These are phyloP conservation scores for Kodamaea suecica DNA, from an alignment of 1,139 yeast species.

Conservation along the genomic window DNA sequence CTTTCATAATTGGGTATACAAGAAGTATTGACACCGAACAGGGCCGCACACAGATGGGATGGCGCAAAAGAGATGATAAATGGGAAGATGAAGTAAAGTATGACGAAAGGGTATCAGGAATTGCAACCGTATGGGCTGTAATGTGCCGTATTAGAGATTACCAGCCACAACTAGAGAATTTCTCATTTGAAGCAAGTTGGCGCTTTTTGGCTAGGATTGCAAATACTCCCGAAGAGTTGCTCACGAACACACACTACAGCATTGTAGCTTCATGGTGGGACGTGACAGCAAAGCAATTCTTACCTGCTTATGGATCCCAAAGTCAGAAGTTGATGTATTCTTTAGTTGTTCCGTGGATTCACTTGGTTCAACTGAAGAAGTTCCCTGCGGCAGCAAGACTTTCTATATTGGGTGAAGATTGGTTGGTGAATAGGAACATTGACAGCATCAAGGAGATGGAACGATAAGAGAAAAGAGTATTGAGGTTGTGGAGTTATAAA, in stretches of 20 bases:
- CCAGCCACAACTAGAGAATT: conserved; percentile 15
- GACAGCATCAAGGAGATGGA: conserved; percentile 54
- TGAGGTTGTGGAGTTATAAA: neutral
- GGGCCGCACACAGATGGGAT: conserved; percentile 84
- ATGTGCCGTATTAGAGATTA: conserved; percentile 47
- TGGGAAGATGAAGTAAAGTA: conserved; percentile 82
- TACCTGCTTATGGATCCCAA: conserved; percentile 62
- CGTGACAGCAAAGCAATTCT: conserved; percentile 59
- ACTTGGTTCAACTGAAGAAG: conserved; percentile 43
- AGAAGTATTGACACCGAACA: conserved; percentile 76
- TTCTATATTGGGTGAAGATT: conserved; percentile 74
- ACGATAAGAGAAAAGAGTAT: neutral
- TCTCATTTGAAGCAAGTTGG: conserved; percentile 61
- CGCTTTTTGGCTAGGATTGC: conserved; percentile 63
- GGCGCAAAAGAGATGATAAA: conserved; percentile 56
- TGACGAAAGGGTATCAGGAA: conserved; percentile 84
- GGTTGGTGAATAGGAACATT: conserved; percentile 47
- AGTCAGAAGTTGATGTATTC: conserved; percentile 57
- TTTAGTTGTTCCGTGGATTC: conserved; percentile 49
- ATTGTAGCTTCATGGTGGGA: conserved; percentile 93
- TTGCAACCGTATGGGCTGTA: conserved; percentile 75
- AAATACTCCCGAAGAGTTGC: conserved; percentile 48
- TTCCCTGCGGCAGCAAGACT: conserved; percentile 79
- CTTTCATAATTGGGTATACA: conserved; percentile 77
- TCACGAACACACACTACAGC: conserved; percentile 69